Conservation (phyloP, 2,329 filamentous ascomycete species). For the Botryotinia calthae region DNA sequence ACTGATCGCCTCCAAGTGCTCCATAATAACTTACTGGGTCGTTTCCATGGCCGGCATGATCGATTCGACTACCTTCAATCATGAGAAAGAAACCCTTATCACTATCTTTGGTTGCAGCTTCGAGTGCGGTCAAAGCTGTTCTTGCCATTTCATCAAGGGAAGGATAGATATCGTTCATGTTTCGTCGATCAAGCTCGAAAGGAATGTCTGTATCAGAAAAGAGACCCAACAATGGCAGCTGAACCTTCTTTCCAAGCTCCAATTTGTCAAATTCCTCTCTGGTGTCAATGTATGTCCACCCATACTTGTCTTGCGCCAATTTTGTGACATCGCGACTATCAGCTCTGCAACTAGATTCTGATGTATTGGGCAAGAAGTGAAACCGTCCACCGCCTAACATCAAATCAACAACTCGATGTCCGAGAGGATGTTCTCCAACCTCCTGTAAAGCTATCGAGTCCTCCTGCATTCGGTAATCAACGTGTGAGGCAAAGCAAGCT, state of each 20-base stretch:
- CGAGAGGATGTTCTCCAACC: slow-evolving; percentile 81
- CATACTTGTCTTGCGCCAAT: slow-evolving; percentile 69
- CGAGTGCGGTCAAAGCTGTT: slow-evolving; percentile 75
- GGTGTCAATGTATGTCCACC: slow-evolving; percentile 75
- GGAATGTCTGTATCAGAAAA: slow-evolving; percentile 82
- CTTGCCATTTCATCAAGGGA: slow-evolving; percentile 88
- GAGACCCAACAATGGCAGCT: slow-evolving; percentile 77
- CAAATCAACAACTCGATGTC: slow-evolving; percentile 79
- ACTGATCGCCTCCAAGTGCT: neutral
- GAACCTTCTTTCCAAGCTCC: slow-evolving; percentile 58
- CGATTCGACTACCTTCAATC: slow-evolving; percentile 95
- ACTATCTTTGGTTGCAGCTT: slow-evolving; percentile 74
- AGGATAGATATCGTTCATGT: slow-evolving; percentile 76
- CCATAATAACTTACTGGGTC: slow-evolving; percentile 55
- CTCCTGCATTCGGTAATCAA: slow-evolving; percentile 73
- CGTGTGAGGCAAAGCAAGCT: slow-evolving; percentile 90
- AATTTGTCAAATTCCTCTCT: slow-evolving; percentile 75
- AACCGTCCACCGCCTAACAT: slow-evolving; percentile 92
- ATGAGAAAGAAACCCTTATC: slow-evolving; percentile 97
- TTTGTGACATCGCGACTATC: slow-evolving; percentile 75
- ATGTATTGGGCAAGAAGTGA: slow-evolving; percentile 84
- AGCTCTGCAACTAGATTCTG: slow-evolving; percentile 73
- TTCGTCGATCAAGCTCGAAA: slow-evolving; percentile 86
- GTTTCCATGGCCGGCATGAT: slow-evolving; percentile 87
- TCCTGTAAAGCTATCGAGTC: slow-evolving; percentile 92